Percentiles rank a stretch among this genome's conserved stretches.
phyloP scores from a whole-genome alignment of 139 green algal species.

The Chara braunii region DNA sequence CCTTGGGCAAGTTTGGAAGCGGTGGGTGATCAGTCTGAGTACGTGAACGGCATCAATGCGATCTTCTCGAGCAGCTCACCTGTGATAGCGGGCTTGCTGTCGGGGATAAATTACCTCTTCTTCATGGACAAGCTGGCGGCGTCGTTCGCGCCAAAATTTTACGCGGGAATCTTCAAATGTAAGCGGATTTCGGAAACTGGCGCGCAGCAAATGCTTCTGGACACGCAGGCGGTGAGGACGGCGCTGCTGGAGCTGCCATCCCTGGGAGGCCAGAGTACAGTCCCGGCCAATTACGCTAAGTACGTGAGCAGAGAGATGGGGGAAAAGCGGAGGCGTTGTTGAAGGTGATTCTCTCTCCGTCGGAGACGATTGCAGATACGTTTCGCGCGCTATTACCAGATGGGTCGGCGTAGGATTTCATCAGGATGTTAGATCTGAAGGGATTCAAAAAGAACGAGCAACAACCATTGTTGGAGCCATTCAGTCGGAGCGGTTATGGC shows the following conservation, averaged over 20 bases:
- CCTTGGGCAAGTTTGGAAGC: conserved; percentile 59
- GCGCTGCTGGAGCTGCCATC: conserved; percentile 35
- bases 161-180: conserved; percentile 49
- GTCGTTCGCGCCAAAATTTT: conserved; percentile 72
- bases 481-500: too few relatives aligned
- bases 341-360: conserved; percentile 67
- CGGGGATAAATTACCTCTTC: conserved; percentile 73
- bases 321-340: conserved; percentile 60
- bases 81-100: conserved; percentile 55
- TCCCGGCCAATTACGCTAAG: conserved; percentile 48
- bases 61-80: conserved; percentile 26
- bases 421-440: conserved; percentile 68
- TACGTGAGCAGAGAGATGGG: conserved; percentile 54
- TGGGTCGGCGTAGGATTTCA: conserved; percentile 53
- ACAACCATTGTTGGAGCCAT: too few relatives aligned
- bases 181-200: conserved; percentile 43
- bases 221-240: conserved; percentile 57
- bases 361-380: conserved; percentile 58
- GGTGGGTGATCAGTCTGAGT: conserved; percentile 77
- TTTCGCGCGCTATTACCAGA: conserved; percentile 64
- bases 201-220: conserved; percentile 63
- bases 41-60: conserved; percentile 35
- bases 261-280: conserved; percentile 17
- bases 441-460: too few relatives aligned
- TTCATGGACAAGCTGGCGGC: conserved; percentile 71